Evolutionary conservation across 805 yeast genomes (phyloP).

Genomic region (Tetrapisispora taiwanensis): DNA sequence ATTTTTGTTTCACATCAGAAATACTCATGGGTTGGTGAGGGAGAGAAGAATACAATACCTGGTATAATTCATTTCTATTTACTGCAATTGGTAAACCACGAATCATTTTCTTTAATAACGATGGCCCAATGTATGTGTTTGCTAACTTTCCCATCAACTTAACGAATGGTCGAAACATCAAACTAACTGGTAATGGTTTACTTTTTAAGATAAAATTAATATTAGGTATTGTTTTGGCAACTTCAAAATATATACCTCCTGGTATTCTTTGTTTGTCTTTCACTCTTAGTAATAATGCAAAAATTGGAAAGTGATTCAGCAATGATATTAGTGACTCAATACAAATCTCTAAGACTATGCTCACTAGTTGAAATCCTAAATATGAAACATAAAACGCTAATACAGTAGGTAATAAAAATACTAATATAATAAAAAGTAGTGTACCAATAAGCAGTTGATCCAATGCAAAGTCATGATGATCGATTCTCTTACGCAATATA

Average conservation of each 20-base stretch:
- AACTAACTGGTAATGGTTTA: constrained; percentile 35
- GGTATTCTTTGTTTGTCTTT: constrained; percentile 69
- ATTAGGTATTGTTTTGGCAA: constrained; percentile 5
- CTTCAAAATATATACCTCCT: constrained; percentile 38
- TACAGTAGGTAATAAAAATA: constrained; percentile 79
- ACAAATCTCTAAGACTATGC: constrained; percentile 38
- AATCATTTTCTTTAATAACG: constrained; percentile 33
- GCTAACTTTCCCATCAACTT: constrained; percentile 33
- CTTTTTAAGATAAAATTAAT: constrained; percentile 28
- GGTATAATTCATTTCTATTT: constrained; percentile 41
- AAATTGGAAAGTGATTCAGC: constrained; percentile 78
- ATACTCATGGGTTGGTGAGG: constrained; percentile 33
- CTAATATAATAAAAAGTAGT: constrained; percentile 65
- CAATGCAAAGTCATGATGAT: constrained; percentile 70
- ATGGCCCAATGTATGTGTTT: constrained; percentile 34
- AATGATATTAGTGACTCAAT: constrained; percentile 53
- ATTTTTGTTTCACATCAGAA: constrained; percentile 9
- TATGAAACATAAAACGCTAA: constrained; percentile 74
- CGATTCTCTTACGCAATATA: constrained; percentile 74
- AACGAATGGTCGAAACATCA: constrained; percentile 42
- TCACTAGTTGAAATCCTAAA: constrained; percentile 45
- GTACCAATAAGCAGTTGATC: constrained; percentile 88
- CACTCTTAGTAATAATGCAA: constrained; percentile 65
- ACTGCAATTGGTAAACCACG: constrained; percentile 37
- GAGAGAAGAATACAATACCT: constrained; percentile 41